Base-by-base conservation (phyloP, 148 eudicot genomes). In the Rhododendron williamsianum region DNA sequence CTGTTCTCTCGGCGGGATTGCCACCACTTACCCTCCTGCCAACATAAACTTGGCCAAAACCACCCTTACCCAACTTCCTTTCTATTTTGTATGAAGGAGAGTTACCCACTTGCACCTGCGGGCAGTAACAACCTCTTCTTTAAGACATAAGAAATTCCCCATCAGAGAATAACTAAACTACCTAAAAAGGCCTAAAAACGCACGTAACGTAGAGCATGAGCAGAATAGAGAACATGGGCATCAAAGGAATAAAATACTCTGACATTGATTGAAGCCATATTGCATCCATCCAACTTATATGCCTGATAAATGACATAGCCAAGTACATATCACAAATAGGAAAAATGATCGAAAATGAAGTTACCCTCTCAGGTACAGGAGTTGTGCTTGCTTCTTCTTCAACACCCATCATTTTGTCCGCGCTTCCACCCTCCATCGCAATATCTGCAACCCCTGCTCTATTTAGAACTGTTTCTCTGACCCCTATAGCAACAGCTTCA, bases 341-440 rank as follows among this genome's bases (percentile, higher is more conserved):
- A n/a, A 45, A 25, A 56, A 18, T 0, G 23, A 23, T 49, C 16
- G 83, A 77, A 81, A 21, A 65, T n/a, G 23, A 83, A 87, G 38
- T 83, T 95, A 95, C 98, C 93, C 88, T 95, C 12, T 95, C 98
- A 82, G 98, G 98, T 82, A 96, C 93, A 2, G 98, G 98, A 85
- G 94, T 92, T 84, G 92, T 85, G 86, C 88, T 93, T 78, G 93
- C 82, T 81, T 94, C 98, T 78, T 96, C 98, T 83, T 96, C 98
- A 60, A 90, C 91, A 81, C 91, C 96, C 71, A 65, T 65, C 65
- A 91, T 56, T 87, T 96, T 96, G 81, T 96, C 98, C 1, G 81
- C 93, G 81, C 96, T 93, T 72, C 91, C 95, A 76, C 98, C 96
- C 85, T 92, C 98, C 98, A 96, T 95, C 18, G 89, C 94, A 46